These are phyloP conservation scores for Leptomonas pyrrhocoris DNA, from an alignment of 208 protist genomes.

Conservation along the genomic window DNA sequence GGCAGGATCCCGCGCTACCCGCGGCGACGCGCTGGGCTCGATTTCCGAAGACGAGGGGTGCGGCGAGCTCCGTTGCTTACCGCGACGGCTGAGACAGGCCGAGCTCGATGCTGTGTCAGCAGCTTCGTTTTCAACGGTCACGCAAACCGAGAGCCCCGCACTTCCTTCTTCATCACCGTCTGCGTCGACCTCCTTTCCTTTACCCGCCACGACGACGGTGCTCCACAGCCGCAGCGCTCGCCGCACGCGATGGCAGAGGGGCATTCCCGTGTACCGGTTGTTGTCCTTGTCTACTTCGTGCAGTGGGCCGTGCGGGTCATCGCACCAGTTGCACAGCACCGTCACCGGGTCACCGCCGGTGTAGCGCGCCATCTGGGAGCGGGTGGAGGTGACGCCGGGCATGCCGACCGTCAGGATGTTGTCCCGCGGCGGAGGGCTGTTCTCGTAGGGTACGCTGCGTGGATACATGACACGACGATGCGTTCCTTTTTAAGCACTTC, in stretches of 20 bases:
- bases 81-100: neutral
- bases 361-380: conserved; percentile 75
- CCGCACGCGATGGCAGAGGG: conserved; percentile 4
- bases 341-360: conserved; percentile 67
- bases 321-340: conserved; percentile 67
- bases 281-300: conserved; percentile 22
- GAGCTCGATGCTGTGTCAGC: neutral
- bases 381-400: conserved; percentile 69
- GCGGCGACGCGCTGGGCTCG: neutral
- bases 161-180: neutral
- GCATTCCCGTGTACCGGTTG: conserved; percentile 26
- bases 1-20: neutral
- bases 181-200: neutral
- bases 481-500: neutral
- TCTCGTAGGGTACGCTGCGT: conserved; percentile 57
- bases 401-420: conserved; percentile 88
- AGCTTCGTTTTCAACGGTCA: neutral
- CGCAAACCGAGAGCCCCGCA: neutral
- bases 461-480: conserved; percentile 44
- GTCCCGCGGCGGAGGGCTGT: conserved; percentile 49
- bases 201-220: conserved; percentile 10
- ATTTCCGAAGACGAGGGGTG: neutral
- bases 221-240: conserved; percentile 14
- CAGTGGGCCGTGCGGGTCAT: conserved; percentile 25
- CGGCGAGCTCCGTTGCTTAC: neutral